phyloP scores from a whole-genome alignment of 805 yeast species.

The Lachancea nothofagi region DNA sequence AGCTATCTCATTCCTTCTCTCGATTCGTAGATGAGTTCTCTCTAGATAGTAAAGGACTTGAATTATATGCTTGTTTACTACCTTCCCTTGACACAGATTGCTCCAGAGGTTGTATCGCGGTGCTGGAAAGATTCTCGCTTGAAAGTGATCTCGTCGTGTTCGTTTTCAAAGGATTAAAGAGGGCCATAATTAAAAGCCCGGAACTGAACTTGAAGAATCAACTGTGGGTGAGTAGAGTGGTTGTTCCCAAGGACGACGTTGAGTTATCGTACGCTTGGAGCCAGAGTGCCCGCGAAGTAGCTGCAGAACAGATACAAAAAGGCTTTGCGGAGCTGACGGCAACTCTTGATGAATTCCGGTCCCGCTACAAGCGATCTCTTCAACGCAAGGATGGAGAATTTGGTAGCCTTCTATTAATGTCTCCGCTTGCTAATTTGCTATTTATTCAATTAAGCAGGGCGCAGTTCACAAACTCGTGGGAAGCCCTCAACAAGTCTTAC shows the following conservation, averaged over 20 bases:
- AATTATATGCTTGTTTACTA: constrained; percentile 28
- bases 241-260: constrained; percentile 30
- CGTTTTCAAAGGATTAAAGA: constrained; percentile 17
- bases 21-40: constrained; percentile 11
- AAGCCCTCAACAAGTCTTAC: constrained; percentile 11
- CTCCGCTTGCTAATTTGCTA: constrained; percentile 58
- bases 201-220: constrained; percentile 14
- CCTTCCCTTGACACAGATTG: constrained; percentile 15
- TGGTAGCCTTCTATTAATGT: constrained; percentile 40
- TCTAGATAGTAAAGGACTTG: constrained; percentile 27
- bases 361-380: constrained; percentile 27
- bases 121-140: constrained; percentile 12
- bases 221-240: constrained; percentile 16
- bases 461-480: constrained; percentile 43
- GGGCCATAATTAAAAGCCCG: constrained; percentile 18
- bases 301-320: not conserved
- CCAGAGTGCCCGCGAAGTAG: not conserved
- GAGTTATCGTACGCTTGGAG: constrained; percentile 16
- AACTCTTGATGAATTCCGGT: constrained; percentile 35
- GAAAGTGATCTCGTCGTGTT: constrained; percentile 13
- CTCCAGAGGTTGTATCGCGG: constrained; percentile 17
- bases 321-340: constrained; percentile 22
- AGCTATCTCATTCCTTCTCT: not conserved
- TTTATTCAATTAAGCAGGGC: constrained; percentile 47
- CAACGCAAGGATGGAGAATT: constrained; percentile 17